A percentile compares a stretch with the other conserved stretches of the same genome.
phyloP scores from a whole-genome alignment of 2,329 filamentous ascomycete genomes.

The Nannizziopsis arthrosporioides region DNA sequence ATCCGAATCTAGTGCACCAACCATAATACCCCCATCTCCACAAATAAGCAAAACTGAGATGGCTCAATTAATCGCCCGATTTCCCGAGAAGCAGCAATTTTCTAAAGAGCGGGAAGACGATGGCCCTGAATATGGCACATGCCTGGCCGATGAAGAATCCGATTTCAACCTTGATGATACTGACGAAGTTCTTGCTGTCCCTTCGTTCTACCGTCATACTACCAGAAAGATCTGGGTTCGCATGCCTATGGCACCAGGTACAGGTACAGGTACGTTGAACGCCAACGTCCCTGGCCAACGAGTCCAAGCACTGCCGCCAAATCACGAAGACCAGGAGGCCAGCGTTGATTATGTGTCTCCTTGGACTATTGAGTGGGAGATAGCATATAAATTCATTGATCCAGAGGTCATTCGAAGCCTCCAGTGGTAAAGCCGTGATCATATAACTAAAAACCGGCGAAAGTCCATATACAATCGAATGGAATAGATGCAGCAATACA shows the following conservation, averaged over 20 bases:
- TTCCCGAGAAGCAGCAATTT: not conserved
- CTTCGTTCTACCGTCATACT: constrained; percentile 3
- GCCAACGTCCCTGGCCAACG: not conserved
- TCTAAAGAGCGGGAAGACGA: not conserved
- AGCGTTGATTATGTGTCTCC: constrained; percentile 25
- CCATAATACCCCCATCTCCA: not conserved
- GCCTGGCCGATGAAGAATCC: not conserved
- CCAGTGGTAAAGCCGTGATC: constrained; percentile 1
- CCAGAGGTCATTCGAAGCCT: constrained; percentile 12
- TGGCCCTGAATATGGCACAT: not conserved
- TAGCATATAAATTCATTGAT: constrained; percentile 33
- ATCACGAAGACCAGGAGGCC: not conserved
- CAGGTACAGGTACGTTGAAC: not conserved
- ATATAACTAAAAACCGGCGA: no score
- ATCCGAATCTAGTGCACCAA: not conserved
- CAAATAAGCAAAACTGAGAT: not conserved
- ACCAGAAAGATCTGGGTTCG: constrained; percentile 6
- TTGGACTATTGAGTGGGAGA: constrained; percentile 28
- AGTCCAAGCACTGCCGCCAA: no score
- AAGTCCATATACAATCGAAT: no score
- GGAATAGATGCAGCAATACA: no score
- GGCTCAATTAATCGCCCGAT: not conserved
- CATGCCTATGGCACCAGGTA: not conserved
- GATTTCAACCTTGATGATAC: not conserved
- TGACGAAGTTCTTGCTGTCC: not conserved